Conservation (phyloP, 345 rosid genomes). For the Eutrema japonicum region DNA sequence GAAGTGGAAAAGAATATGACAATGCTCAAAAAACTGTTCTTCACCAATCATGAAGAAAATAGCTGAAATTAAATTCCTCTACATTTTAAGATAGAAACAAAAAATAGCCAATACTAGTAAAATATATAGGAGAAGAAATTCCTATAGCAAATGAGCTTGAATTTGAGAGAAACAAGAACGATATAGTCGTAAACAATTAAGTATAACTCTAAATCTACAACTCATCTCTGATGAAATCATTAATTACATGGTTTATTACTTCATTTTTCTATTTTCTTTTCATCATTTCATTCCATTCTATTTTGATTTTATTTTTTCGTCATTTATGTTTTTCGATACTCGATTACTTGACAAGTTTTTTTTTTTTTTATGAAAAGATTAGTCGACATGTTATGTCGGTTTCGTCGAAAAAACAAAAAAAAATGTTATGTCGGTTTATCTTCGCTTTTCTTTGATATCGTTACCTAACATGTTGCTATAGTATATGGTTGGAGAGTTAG, state of each 20-base stretch:
- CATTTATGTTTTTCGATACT: slow-evolving; percentile 16
- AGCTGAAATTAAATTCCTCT: background rate
- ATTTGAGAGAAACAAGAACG: background rate
- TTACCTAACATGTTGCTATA: slow-evolving; percentile 23
- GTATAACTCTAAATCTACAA: background rate
- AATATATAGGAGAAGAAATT: background rate
- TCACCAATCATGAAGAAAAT: slow-evolving; percentile 6
- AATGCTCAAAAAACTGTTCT: background rate
- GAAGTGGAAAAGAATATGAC: background rate
- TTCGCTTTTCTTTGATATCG: slow-evolving; percentile 8
- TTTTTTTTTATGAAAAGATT: background rate
- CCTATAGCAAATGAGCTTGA: background rate
- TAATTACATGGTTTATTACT: background rate
- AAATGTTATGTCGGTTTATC: slow-evolving; percentile 17
- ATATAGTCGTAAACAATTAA: background rate
- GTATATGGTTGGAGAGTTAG: slow-evolving; percentile 31
- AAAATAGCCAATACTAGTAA: background rate
- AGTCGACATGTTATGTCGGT: slow-evolving; percentile 20
- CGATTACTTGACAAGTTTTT: slow-evolving; percentile 11
- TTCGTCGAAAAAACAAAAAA: background rate
- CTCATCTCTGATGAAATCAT: background rate
- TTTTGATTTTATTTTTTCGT: background rate
- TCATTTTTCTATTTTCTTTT: background rate
- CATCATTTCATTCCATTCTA: background rate
- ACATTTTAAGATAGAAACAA: background rate